Conservation (phyloP, 345 rosid species). For the Gossypium arboreum region DNA sequence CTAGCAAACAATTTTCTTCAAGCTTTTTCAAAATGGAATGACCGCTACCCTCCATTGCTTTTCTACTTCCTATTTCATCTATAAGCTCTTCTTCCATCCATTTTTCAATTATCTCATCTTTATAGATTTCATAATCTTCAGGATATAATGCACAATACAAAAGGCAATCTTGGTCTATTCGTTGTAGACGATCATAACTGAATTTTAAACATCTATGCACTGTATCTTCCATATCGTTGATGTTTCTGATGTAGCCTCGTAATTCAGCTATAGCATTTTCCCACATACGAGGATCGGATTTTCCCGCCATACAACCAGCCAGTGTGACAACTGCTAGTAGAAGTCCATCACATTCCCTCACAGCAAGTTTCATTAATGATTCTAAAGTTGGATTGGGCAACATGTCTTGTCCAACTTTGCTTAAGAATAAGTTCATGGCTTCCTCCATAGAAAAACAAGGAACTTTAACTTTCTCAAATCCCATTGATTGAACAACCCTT, state of each 20-base stretch:
- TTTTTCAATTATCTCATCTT: no score
- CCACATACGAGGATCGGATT: no score
- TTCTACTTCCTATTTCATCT: slow-evolving; percentile 7
- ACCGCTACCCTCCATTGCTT: slow-evolving; percentile 3
- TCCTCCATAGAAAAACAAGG: neutral
- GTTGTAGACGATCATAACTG: slow-evolving; percentile 16
- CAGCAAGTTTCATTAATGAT: no score
- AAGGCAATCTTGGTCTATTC: slow-evolving; percentile 16
- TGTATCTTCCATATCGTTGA: neutral
- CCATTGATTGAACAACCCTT: neutral
- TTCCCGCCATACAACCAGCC: no score
- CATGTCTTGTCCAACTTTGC: no score
- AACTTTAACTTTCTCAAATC: neutral
- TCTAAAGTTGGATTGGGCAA: no score
- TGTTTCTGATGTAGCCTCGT: no score
- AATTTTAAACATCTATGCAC: neutral
- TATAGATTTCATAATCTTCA: no score
- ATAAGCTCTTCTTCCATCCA: neutral
- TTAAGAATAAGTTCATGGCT: no score
- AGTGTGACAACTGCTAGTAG: no score
- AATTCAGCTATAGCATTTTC: no score
- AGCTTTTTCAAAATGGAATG: slow-evolving; percentile 17
- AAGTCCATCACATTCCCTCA: no score
- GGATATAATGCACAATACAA: slow-evolving; percentile 14
- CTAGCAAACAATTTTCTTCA: slow-evolving; percentile 19